Conservation (phyloP, 2,329 filamentous ascomycete genomes). For the Xylariaceae sp. region DNA sequence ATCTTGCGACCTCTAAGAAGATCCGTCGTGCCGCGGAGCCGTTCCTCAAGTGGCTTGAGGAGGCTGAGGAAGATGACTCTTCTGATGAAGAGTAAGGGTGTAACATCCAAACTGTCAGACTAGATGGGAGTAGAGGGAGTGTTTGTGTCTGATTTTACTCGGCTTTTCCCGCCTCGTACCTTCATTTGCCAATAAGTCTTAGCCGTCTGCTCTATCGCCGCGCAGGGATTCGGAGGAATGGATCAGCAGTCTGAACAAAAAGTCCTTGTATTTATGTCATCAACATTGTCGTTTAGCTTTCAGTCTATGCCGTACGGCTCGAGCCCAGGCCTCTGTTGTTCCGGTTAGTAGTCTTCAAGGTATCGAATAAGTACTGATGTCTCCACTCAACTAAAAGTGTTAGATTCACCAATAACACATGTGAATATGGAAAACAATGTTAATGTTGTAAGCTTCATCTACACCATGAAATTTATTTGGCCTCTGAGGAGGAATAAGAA, state of each 20-base stretch:
- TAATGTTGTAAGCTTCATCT: no score
- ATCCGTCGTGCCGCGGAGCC: conserved; percentile 91
- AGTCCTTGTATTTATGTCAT: conserved; percentile 4
- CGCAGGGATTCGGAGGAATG: background rate
- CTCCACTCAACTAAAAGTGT: conserved; percentile 6
- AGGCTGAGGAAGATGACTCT: conserved; percentile 73
- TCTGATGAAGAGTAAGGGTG: conserved; percentile 49
- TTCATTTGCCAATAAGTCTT: conserved; percentile 9
- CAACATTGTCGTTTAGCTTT: background rate
- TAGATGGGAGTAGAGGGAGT: background rate
- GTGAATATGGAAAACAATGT: background rate
- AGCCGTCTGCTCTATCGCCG: background rate
- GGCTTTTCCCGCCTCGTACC: conserved; percentile 1
- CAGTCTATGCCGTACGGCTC: background rate
- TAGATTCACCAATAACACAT: background rate
- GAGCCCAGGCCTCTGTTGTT: background rate
- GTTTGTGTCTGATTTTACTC: background rate
- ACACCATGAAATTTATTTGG: no score
- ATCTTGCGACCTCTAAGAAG: conserved; percentile 84
- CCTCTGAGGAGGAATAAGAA: background rate
- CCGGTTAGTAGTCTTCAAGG: conserved; percentile 5
- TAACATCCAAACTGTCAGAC: background rate
- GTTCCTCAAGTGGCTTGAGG: conserved; percentile 91
- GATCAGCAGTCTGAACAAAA: conserved; percentile 3
- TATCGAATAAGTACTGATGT: conserved; percentile 14